Evolutionary conservation across 495 filamentous ascomycete species (phyloP), one percentile per base, ranked within the genome.

Genomic region (Chlorociboria aeruginascens): DNA sequence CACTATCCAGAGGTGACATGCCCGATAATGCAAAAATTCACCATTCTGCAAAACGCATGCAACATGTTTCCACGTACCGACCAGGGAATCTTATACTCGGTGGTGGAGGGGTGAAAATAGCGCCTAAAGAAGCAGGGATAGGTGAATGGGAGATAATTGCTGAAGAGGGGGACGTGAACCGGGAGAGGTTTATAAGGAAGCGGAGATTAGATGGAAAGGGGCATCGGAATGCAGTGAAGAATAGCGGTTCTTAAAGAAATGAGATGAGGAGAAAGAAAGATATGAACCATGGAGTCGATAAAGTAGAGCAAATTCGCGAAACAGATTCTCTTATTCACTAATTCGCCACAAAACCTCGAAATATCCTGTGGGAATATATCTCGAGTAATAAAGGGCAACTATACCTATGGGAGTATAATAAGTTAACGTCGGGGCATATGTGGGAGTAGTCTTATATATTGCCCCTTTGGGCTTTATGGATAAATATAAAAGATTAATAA

Each of bases 41-140:
- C 55, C 72, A 77, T 32, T 82, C 77, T 8, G 88, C 85, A 34
- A 71, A 72, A 14, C 72, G 87, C 1, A 85, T 92, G 83, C 59
- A 81, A 38, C 63, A 69, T 7, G 68, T 89, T 51, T 56, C 66
- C 0, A 64, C 57, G 0, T 94, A 92, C 55, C 71, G 86, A 0
- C 87, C 87, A 0, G 87, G 86, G 0, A 94, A 94, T 55, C 60
- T 92, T 43, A 83, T 93, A 38, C 60, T 87, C 9, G 86, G 86
- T 11, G 86, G 86, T 1, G 87, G 86, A 9, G 87, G 85, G 3
- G 33, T 38, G 13, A 57, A 73, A 17, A 55, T 51, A 12, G 87
- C 86, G 0, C 80, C 84, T 0, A 61, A 68, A 12, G 59, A 77
- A 33, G 56, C 70, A 40, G 83, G 83, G 0, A 88, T 77, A 40